These are phyloP conservation scores for Spizellomyces punctatus DNA, from an alignment of 192 early-diverging fungal genomes.

Conservation along the genomic window DNA sequence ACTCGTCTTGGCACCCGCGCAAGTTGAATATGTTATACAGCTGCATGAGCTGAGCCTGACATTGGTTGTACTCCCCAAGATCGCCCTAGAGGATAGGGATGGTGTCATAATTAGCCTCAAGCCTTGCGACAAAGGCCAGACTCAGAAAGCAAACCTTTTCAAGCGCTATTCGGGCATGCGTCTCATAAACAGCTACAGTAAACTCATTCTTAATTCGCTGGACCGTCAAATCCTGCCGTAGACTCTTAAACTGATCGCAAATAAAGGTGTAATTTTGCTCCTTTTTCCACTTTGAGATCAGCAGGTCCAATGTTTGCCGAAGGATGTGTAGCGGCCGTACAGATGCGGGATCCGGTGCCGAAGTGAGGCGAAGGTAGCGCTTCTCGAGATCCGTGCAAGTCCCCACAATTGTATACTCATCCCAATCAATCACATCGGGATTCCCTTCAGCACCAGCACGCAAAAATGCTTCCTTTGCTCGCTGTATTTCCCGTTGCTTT, in stretches of 20 bases:
- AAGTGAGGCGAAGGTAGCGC: constrained; percentile 88
- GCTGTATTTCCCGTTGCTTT: constrained; percentile 1
- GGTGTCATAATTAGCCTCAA: background rate
- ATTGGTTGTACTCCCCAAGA: constrained; percentile 98
- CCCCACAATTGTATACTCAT: constrained; percentile 85
- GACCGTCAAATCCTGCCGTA: constrained; percentile 95
- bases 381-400: constrained; percentile 88
- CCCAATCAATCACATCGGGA: constrained; percentile 77
- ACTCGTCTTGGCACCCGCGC: constrained; percentile 78
- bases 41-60: constrained; percentile 90
- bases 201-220: constrained; percentile 94
- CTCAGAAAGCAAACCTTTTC: constrained; percentile 66
- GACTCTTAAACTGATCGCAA: constrained; percentile 94
- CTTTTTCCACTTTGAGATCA: constrained; percentile 78
- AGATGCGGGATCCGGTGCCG: constrained; percentile 89
- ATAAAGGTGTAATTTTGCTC: constrained; percentile 93
- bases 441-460: constrained; percentile 38
- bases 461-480: constrained; percentile 18
- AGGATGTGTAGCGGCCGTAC: constrained; percentile 87
- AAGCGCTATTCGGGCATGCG: constrained; percentile 92
- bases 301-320: constrained; percentile 72
- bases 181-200: constrained; percentile 93
- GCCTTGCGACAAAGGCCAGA: background rate
- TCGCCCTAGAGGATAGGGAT: constrained; percentile 62
- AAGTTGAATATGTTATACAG: constrained; percentile 73